phyloP scores from a whole-genome alignment of 2,329 filamentous ascomycete genomes.

The Dothidotthia symphoricarpi region DNA sequence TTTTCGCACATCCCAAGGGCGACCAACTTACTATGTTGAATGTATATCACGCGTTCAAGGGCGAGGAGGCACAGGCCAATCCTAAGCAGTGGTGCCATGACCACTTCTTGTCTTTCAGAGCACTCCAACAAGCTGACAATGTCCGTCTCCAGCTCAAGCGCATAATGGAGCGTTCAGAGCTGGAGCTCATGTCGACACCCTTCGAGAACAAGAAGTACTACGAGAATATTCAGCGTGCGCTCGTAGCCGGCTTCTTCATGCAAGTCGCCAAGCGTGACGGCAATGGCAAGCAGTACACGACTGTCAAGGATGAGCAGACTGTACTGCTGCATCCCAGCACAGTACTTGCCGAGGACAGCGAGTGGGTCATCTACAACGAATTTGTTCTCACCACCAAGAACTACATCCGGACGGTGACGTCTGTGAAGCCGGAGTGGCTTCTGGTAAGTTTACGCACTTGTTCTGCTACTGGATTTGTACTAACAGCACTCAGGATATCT shows the following conservation, averaged over 20 bases:
- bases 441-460: conserved; percentile 58
- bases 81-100: conserved; percentile 93
- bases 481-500: conserved; percentile 68
- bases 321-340: conserved; percentile 93
- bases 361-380: conserved; percentile 98
- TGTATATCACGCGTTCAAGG: conserved; percentile 96
- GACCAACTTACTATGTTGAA: conserved; percentile 96
- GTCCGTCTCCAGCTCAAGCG: conserved; percentile 87
- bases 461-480: conserved; percentile 1
- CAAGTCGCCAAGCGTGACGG: conserved; percentile 94
- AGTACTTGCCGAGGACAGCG: conserved; percentile 80
- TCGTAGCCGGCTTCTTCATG: conserved; percentile 98
- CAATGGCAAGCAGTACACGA: conserved; percentile 85
- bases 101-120: conserved; percentile 87
- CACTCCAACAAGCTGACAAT: conserved; percentile 88
- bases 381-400: conserved; percentile 98
- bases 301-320: conserved; percentile 93
- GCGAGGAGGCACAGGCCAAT: conserved; percentile 66
- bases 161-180: conserved; percentile 90
- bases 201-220: conserved; percentile 98
- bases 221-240: conserved; percentile 88
- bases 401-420: conserved; percentile 91
- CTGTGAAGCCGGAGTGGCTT: conserved; percentile 91
- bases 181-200: conserved; percentile 82
- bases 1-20: conserved; percentile 89